Conservation (phyloP, 331 rosid species). For the Quercus tomentella region DNA sequence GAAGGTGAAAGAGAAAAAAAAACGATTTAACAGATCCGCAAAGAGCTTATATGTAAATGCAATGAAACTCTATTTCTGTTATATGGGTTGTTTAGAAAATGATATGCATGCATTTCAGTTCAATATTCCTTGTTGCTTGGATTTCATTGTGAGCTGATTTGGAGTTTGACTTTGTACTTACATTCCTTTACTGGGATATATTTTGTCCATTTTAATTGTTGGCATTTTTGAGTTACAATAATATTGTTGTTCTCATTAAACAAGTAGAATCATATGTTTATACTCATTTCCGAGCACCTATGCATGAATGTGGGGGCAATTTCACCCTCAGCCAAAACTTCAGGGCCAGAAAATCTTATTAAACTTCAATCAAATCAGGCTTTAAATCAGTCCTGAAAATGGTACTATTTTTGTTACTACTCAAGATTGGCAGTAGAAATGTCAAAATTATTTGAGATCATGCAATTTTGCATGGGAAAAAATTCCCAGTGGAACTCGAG, state of each 20-base stretch:
- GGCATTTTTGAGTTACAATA: neutral
- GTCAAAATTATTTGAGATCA: too few relatives aligned
- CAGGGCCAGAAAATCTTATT: too few relatives aligned
- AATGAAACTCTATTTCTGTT: slow-evolving; percentile 25
- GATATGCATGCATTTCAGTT: neutral
- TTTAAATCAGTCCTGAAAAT: too few relatives aligned
- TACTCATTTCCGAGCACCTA: too few relatives aligned
- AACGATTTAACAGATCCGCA: slow-evolving; percentile 12
- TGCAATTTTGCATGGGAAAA: too few relatives aligned
- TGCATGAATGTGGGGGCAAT: too few relatives aligned
- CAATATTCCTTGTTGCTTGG: neutral
- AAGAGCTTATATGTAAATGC: slow-evolving; percentile 39
- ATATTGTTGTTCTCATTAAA: neutral
- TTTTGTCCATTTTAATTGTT: neutral
- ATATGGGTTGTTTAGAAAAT: slow-evolving; percentile 8
- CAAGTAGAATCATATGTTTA: neutral
- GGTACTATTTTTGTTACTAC: too few relatives aligned
- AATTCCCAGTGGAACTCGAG: too few relatives aligned
- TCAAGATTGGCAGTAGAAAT: too few relatives aligned
- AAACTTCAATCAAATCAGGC: too few relatives aligned
- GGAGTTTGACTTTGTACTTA: neutral
- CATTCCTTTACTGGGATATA: neutral
- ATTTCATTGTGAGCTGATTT: neutral
- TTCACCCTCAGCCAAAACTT: too few relatives aligned
- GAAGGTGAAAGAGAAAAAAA: neutral